Conservation (phyloP, 768 basidiomycete genomes). For the Lactarius quietus region DNA sequence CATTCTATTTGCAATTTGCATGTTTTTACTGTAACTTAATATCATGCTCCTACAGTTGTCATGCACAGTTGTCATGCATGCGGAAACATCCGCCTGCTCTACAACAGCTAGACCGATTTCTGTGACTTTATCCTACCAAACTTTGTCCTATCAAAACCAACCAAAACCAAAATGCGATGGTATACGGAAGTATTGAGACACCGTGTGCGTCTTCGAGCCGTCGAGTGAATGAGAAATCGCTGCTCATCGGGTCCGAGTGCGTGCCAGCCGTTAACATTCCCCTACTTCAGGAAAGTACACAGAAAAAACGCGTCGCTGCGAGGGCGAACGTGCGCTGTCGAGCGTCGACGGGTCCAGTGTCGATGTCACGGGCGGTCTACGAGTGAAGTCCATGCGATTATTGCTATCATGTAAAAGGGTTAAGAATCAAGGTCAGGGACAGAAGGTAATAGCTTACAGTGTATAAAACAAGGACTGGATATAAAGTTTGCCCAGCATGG, state of each 20-base stretch:
- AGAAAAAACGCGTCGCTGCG: constrained; percentile 8
- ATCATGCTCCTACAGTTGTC: background rate
- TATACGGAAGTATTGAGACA: background rate
- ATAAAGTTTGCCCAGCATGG: constrained; percentile 22
- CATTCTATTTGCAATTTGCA: background rate
- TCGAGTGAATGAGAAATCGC: background rate
- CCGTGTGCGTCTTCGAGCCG: background rate
- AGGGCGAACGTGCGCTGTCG: background rate
- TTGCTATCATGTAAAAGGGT: constrained; percentile 7
- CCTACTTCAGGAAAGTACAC: background rate
- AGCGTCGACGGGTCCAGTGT: constrained; percentile 1
- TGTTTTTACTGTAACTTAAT: background rate
- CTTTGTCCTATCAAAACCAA: background rate
- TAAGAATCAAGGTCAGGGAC: background rate
- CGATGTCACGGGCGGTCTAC: background rate
- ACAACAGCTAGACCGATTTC: background rate
- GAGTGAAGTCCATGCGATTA: constrained; percentile 16
- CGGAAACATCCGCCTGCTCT: background rate
- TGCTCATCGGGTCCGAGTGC: background rate
- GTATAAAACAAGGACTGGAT: constrained; percentile 16
- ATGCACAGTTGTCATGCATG: background rate
- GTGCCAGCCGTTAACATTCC: background rate
- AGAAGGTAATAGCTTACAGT: background rate
- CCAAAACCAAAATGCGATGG: background rate
- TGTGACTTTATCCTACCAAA: background rate